These are phyloP conservation scores for Lolium perenne DNA, from an alignment of 176 grass and related monocot species.

Conservation along the genomic window DNA sequence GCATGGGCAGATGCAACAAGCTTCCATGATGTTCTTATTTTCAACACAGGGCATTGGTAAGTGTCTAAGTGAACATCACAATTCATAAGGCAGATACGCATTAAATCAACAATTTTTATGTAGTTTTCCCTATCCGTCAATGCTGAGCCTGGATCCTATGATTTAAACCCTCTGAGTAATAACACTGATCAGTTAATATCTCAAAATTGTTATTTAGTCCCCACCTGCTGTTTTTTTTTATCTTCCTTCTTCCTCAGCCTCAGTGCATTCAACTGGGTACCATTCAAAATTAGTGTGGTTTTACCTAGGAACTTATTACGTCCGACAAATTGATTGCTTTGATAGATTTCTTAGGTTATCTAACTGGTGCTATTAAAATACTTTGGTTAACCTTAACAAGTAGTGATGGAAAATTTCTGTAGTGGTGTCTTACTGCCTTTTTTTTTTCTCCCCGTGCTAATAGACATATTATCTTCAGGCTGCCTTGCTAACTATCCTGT, in stretches of 20 bases:
- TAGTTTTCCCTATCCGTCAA: not conserved
- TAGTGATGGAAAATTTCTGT: not conserved
- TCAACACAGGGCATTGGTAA: constrained; percentile 97
- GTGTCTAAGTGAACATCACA: not conserved
- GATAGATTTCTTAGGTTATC: not conserved
- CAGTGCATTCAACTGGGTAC: not conserved
- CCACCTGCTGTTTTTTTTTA: not conserved
- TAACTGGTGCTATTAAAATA: not conserved
- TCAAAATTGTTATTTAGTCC: not conserved
- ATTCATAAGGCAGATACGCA: not conserved
- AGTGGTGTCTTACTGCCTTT: not conserved
- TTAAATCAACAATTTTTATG: constrained; percentile 10
- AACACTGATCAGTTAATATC: not conserved
- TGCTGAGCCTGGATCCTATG: not conserved
- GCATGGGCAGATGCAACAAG: constrained; percentile 75
- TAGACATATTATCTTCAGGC: constrained; percentile 12
- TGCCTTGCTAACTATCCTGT: constrained; percentile 2
- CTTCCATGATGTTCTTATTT: constrained; percentile 95
- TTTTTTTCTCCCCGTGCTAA: not conserved
- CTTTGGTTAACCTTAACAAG: not conserved
- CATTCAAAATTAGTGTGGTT: constrained; percentile 7
- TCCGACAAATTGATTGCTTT: constrained; percentile 10
- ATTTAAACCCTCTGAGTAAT: not conserved
- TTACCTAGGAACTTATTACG: not conserved
- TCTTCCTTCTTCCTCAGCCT: not conserved